Conservation (phyloP, 257 asterid species). For the Solanum peruvianum region DNA sequence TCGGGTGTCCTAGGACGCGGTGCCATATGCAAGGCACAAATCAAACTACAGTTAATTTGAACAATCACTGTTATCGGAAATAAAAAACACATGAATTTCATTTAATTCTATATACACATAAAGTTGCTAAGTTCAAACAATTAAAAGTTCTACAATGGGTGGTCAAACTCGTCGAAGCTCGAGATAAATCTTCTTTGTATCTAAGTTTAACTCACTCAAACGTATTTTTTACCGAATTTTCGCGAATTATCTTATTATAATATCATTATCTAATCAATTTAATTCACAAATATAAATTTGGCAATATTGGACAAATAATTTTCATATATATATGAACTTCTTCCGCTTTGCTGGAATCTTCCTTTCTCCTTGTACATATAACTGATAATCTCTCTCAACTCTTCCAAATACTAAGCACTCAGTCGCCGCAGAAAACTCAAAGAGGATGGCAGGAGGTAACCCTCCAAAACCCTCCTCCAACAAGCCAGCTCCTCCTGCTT, state of each 20-base stretch:
- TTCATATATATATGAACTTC: not conserved
- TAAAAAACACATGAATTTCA: not conserved
- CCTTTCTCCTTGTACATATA: not conserved
- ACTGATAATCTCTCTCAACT: not conserved
- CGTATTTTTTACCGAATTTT: not conserved
- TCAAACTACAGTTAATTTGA: not conserved
- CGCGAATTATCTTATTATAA: not conserved
- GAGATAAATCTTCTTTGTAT: not conserved
- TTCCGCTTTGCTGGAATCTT: not conserved
- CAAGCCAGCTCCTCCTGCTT: constrained; percentile 10
- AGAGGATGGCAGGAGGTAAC: constrained; percentile 27
- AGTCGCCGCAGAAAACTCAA: not conserved
- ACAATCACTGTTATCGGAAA: not conserved
- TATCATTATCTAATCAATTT: not conserved
- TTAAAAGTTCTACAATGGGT: too few species aligned
- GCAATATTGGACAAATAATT: not conserved
- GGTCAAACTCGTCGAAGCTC: not conserved
- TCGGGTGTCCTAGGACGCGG: fast-evolving
- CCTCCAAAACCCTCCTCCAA: constrained; percentile 11
- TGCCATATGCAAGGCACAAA: not conserved
- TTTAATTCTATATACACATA: not conserved
- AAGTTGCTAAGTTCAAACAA: not conserved
- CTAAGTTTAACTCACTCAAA: too few species aligned
- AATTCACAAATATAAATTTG: not conserved
- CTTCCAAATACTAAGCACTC: not conserved